Evolutionary conservation across 129 eudicot genomes (phyloP), one percentile per base, ranked within the genome.

Genomic region (Dittrichia graveolens): DNA sequence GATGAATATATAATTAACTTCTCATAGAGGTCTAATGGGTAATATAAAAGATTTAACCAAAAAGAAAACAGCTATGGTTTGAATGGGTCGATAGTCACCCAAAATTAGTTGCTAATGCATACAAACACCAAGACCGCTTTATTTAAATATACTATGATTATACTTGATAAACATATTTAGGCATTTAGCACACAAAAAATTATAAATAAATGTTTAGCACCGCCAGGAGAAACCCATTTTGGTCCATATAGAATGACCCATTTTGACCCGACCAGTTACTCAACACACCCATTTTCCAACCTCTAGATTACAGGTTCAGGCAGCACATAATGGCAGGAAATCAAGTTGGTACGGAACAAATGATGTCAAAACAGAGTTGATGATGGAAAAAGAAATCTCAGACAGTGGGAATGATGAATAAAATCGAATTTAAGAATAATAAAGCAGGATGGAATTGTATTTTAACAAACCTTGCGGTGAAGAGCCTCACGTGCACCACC

Each of bases 401-500:
- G 13, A 13, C 48, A 13, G 67, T 24, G 39, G 14, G 4, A 69
- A 52, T 34, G 50, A 35, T 16, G 5, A 69, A 34, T 7, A 35
- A 11, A 67, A 10, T n/a, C 4, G 7, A 42, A 46, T 35, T 50
- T n/a, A 40, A 3, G n/a, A 14, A 35, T 16, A 68, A 35, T 38
- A 49, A 3, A 37, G 39, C 49, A 68, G 16, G 47, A 50, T 48
- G 59, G n/a, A 68, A 45, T 67, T 53, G 49, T 10, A 52, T 15
- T 52, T 35, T 6, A 62, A 72, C 90, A 48, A 35, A 91, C 97
- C 97, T 91, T 91, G 34, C 79, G 79, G 67, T 86, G 97, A 24
- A 91, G 91, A 56, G 97, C 96, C 77, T 91, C 97, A 40, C 97
- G 94, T 54, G 92, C 92, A 66, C 99, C 99, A n/a, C 99, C 97